These are phyloP conservation scores for Cercospora sp. DNA, from an alignment of 2,329 filamentous ascomycete genomes.

Conservation along the genomic window DNA sequence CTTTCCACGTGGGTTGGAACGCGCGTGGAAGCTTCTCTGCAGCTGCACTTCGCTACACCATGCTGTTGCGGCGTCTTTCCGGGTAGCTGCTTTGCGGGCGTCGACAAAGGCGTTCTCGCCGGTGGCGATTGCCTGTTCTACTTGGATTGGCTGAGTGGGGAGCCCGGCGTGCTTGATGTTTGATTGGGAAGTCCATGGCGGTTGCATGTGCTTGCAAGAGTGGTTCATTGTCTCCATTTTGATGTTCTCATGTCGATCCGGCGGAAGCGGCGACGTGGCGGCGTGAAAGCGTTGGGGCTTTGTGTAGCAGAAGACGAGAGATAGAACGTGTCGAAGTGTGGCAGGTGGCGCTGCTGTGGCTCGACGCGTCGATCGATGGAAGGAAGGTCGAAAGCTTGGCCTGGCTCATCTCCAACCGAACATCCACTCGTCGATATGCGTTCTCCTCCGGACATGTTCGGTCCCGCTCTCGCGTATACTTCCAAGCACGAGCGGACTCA, in stretches of 20 bases:
- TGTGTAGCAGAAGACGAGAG: neutral
- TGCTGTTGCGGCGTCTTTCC: neutral
- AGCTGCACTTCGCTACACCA: neutral
- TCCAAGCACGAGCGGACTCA: neutral
- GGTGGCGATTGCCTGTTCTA: neutral
- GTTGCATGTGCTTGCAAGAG: neutral
- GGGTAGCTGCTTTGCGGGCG: neutral
- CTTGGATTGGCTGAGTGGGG: neutral
- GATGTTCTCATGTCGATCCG: neutral
- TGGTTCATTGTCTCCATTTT: neutral
- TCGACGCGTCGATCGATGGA: neutral
- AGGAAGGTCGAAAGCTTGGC: neutral
- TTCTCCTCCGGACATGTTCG: neutral
- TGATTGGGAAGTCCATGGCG: neutral
- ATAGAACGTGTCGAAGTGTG: neutral
- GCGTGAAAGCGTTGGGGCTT: neutral
- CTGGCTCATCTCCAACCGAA: neutral
- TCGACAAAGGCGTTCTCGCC: neutral
- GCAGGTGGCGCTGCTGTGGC: neutral
- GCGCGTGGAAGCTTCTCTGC: neutral
- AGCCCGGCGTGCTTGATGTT: neutral
- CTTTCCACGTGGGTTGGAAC: neutral
- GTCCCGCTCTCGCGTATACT: neutral
- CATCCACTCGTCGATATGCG: neutral
- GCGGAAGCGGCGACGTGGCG: neutral